Percentiles rank a stretch among this genome's conserved stretches.
Conservation (phyloP, 2,329 filamentous ascomycete species). For the Neofusicoccum sp. region DNA sequence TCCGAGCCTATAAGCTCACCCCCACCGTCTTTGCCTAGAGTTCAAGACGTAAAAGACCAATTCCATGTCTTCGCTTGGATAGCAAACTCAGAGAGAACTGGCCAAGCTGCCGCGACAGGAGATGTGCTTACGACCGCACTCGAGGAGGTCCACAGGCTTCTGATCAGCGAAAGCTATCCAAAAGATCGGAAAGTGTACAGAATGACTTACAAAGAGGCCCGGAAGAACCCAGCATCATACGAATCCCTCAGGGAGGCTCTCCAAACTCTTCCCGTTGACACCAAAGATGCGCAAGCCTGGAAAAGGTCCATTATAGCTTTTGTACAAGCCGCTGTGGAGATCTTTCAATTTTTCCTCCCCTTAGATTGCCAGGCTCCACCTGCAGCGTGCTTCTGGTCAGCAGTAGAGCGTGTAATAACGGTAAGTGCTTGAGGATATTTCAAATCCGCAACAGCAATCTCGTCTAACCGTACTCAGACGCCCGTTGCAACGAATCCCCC, state of each 20-base stretch:
- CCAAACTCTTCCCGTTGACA: not conserved
- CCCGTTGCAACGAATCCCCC: not conserved
- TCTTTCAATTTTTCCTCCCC: not conserved
- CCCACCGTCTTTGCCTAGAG: not conserved
- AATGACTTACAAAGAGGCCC: not conserved
- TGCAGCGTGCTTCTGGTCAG: not conserved
- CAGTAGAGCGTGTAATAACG: not conserved
- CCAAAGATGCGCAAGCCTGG: not conserved
- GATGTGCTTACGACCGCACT: not conserved
- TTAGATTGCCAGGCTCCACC: not conserved
- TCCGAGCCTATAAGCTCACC: not conserved
- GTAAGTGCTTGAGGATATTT: not conserved
- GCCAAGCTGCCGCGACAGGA: not conserved
- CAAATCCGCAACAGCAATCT: not conserved
- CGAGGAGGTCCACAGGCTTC: conserved; percentile 1
- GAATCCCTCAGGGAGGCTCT: not conserved
- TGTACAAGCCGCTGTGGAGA: not conserved
- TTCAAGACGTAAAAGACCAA: not conserved
- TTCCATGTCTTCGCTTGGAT: conserved; percentile 3
- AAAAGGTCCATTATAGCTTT: not conserved
- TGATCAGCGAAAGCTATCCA: not conserved
- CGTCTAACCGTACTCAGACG: not conserved
- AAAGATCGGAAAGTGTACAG: conserved; percentile 1
- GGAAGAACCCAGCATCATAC: not conserved
- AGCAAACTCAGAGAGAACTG: not conserved